Percentiles rank a stretch among this genome's conserved stretches.
phyloP scores from a whole-genome alignment of 768 basidiomycete species.

The Tylopilus sp. region DNA sequence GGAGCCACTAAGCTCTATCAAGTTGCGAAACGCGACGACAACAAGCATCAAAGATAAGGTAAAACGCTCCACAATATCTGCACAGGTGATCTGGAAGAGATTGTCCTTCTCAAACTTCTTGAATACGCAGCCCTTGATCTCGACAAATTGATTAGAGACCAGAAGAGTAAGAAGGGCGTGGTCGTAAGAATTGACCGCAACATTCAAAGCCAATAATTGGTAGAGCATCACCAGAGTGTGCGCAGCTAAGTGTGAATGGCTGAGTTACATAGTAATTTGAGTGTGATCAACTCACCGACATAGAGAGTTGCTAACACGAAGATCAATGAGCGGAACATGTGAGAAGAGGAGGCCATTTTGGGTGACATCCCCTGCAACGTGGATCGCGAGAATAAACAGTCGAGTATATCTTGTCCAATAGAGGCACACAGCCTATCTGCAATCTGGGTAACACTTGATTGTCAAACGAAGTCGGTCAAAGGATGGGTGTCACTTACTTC shows the following conservation, averaged over 20 bases:
- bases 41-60: constrained; percentile 87
- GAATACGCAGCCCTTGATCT: constrained; percentile 99
- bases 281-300: constrained; percentile 52
- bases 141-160: constrained; percentile 97
- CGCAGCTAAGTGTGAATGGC: constrained; percentile 47
- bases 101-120: constrained; percentile 99
- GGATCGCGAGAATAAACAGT: constrained; percentile 92
- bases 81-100: constrained; percentile 97
- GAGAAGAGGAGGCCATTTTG: constrained; percentile 54
- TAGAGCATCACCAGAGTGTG: constrained; percentile 96
- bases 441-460: constrained; percentile 52
- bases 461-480: neutral
- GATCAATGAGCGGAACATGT: constrained; percentile 73
- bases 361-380: constrained; percentile 75
- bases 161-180: constrained; percentile 91
- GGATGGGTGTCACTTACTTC: constrained; percentile 60
- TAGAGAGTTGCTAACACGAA: constrained; percentile 82
- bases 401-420: constrained; percentile 95
- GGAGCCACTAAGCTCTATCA: constrained; percentile 90
- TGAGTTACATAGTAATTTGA: neutral
- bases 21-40: constrained; percentile 89
- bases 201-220: constrained; percentile 90
- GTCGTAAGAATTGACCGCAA: constrained; percentile 97
- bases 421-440: constrained; percentile 92
- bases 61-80: constrained; percentile 98